Base-by-base conservation (phyloP, 495 filamentous ascomycete genomes). In the Chlorociboria aeruginascens region DNA sequence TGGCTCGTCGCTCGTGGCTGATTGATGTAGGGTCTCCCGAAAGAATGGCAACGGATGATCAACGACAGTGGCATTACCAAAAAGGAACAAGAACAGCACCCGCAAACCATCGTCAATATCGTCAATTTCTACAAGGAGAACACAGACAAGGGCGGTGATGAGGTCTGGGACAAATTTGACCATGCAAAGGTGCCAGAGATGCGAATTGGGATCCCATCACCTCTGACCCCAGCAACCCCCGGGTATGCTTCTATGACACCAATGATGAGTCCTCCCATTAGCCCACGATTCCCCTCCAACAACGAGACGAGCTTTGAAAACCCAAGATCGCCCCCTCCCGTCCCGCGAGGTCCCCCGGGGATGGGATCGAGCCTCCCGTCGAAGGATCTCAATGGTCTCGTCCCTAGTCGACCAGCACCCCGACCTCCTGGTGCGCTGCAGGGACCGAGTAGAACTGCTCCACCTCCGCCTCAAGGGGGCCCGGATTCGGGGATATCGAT, bases 71-170 rank as follows among this genome's bases (percentile, higher is more conserved):
- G 92, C 47, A 97, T 98, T 56, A 85, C 90, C 4, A 86, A 95
- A 68, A 88, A 87, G 65, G 92, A 96, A 59, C 89, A 93, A 65
- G 82, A 94, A 63, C 82, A 93, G 64, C 86, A 98, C 59, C 92
- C 92, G 0, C 87, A 97, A 61, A 85, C 88, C 41, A 85, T 96
- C 60, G 80, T 89, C 53, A 85, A 98, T 61, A 89, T 98, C 60
- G 86, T 98, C 66, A 82, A 80, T 39, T 97, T 96, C 63, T 97
- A 93, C 66, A 90, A 95, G 59, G 89, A 95, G 63, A 94, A 86
- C 53, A 81, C 83, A 10, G 86, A 86, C 40, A 81, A 79, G 43
- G 78, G 78, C 51, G 74, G 68, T 45, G 90, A 97, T 61, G 83
- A 85, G 54, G 82, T 90, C 28, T 89, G 89, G 74, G 86, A 95